A percentile compares a stretch with the other conserved stretches of the same genome.
These are phyloP conservation scores for Lachancea sp. DNA, from an alignment of 805 yeast genomes.

Conservation along the genomic window DNA sequence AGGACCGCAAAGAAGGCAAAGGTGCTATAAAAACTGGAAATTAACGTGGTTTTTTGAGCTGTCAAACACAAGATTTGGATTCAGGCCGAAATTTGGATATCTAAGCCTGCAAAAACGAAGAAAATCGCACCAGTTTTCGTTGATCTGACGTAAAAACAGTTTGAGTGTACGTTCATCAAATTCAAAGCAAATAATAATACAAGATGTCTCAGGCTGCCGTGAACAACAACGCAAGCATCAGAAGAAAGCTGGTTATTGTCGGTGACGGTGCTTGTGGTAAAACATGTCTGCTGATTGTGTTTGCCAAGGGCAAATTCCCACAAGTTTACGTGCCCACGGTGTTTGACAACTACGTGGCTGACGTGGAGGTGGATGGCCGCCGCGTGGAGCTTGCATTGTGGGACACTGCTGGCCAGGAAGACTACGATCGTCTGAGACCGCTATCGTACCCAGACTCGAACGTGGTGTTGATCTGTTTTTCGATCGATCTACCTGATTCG, in stretches of 20 bases:
- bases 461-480: slow-evolving; percentile 84
- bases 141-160: not conserved
- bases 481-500: slow-evolving; percentile 86
- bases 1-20: not conserved
- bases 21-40: too few relatives aligned
- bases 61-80: too few relatives aligned
- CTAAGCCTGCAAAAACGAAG: too few relatives aligned
- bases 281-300: slow-evolving; percentile 81
- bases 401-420: slow-evolving; percentile 99
- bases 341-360: slow-evolving; percentile 94
- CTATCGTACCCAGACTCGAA: slow-evolving; percentile 86
- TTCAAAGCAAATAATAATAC: not conserved
- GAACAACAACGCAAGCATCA: slow-evolving; percentile 15
- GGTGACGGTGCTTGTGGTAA: slow-evolving; percentile 98
- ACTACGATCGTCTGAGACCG: slow-evolving; percentile 88
- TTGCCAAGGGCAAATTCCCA: slow-evolving; percentile 84
- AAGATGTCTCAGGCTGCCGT: slow-evolving; percentile 10
- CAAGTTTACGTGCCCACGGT: slow-evolving; percentile 94
- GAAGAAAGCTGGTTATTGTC: slow-evolving; percentile 77
- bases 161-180: not conserved
- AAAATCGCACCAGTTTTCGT: too few relatives aligned
- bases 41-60: too few relatives aligned
- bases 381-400: slow-evolving; percentile 87
- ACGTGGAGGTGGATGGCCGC: slow-evolving; percentile 85
- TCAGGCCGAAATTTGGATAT: too few relatives aligned